Percentiles rank a stretch among this genome's conserved stretches.
Evolutionary conservation across 495 filamentous ascomycete species (phyloP).

Genomic region (Penicillium flavigenum): DNA sequence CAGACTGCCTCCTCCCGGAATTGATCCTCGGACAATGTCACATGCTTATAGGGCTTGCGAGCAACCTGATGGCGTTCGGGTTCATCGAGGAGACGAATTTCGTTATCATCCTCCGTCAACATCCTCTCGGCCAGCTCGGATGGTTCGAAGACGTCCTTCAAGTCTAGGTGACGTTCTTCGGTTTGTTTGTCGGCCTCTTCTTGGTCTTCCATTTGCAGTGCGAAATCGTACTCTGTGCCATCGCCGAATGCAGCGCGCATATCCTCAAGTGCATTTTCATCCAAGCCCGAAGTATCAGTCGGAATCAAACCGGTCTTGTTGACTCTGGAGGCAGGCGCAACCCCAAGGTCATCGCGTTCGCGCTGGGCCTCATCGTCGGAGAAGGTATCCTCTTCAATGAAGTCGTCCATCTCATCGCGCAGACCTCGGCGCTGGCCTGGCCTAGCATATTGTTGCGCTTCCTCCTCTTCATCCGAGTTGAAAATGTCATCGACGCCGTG

Average conservation of each 20-base stretch:
- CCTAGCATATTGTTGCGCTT: constrained; percentile 56
- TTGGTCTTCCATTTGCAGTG: constrained; percentile 75
- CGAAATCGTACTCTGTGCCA: constrained; percentile 93
- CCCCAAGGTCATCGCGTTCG: constrained; percentile 82
- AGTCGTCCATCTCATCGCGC: constrained; percentile 89
- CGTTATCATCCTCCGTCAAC: constrained; percentile 91
- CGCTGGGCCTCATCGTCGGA: constrained; percentile 80
- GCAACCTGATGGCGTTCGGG: constrained; percentile 94
- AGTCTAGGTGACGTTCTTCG: constrained; percentile 71
- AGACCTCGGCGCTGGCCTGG: constrained; percentile 52
- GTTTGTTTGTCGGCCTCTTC: constrained; percentile 67
- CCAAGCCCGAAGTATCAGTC: constrained; percentile 69
- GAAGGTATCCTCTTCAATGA: constrained; percentile 94
- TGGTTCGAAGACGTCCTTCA: constrained; percentile 97
- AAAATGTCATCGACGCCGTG: constrained; percentile 87
- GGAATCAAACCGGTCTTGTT: constrained; percentile 58
- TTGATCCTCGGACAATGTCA: constrained; percentile 73
- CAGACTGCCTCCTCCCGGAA: constrained; percentile 85
- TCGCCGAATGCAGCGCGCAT: constrained; percentile 95
- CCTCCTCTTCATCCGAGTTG: constrained; percentile 86
- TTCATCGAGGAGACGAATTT: constrained; percentile 80
- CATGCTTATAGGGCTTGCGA: constrained; percentile 78
- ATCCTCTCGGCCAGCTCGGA: constrained; percentile 90
- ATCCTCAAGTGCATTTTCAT: constrained; percentile 88
- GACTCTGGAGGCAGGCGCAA: constrained; percentile 67